phyloP scores from a whole-genome alignment of 1,284 basidiomycete genomes.

The Ustilago hordei region DNA sequence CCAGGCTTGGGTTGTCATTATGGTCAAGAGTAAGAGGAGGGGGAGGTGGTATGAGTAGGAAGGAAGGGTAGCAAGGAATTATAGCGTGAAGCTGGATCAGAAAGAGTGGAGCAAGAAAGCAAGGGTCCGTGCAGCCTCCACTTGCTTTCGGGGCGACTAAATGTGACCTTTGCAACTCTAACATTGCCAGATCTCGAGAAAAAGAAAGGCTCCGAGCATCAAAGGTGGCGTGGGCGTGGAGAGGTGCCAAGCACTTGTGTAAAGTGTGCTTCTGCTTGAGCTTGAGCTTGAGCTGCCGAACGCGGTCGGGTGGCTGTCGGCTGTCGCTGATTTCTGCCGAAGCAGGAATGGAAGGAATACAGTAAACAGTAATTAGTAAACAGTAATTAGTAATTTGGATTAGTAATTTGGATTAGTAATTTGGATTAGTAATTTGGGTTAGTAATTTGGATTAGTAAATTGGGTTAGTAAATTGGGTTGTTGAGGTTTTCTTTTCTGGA shows the following conservation, averaged over 20 bases:
- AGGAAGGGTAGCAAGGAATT: neutral
- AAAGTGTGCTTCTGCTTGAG: too few species aligned
- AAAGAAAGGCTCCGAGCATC: too few species aligned
- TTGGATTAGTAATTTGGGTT: neutral
- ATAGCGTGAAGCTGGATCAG: conserved; percentile 3
- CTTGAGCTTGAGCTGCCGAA: neutral
- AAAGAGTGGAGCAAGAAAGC: conserved; percentile 12
- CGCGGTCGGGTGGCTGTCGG: neutral
- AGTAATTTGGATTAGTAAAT: neutral
- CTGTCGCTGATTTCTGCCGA: neutral
- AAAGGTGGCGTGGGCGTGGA: too few species aligned
- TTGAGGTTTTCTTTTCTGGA: conserved; percentile 11
- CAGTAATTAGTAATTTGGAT: too few species aligned
- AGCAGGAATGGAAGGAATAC: neutral
- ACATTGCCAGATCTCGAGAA: too few species aligned
- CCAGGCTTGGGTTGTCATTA: conserved; percentile 18
- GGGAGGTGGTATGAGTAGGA: neutral
- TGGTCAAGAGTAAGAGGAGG: neutral
- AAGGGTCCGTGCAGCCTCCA: conserved; percentile 9
- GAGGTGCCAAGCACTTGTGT: too few species aligned
- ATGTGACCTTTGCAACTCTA: neutral
- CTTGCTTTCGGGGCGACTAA: neutral
- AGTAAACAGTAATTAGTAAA: neutral
- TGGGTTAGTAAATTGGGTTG: neutral
- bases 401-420: too few species aligned